A percentile compares a stretch with the other conserved stretches of the same genome.
Evolutionary conservation across 2,329 filamentous ascomycete species (phyloP).

Genomic region (Aquanectria penicillioides): DNA sequence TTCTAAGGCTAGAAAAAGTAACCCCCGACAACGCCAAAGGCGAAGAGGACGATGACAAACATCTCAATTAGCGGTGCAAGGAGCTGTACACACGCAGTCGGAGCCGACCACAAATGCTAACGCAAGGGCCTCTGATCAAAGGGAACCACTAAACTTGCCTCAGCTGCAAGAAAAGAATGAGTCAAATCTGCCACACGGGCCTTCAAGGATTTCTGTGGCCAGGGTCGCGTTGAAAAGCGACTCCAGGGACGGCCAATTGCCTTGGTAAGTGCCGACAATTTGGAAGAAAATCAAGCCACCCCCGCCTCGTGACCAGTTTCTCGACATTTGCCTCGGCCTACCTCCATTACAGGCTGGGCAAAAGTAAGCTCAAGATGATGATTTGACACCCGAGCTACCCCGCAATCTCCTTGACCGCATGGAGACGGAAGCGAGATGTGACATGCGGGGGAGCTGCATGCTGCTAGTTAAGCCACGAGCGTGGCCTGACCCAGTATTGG

Average conservation of each 20-base stretch:
- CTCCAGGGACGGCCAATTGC: slow-evolving; percentile 24
- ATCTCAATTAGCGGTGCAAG: too few relatives aligned
- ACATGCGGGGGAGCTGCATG: slow-evolving; percentile 14
- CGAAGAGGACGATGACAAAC: slow-evolving; percentile 20
- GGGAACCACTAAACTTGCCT: too few relatives aligned
- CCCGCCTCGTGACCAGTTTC: slow-evolving; percentile 20
- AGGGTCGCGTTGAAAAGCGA: neutral
- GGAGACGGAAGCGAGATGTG: slow-evolving; percentile 1
- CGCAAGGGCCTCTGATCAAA: too few relatives aligned
- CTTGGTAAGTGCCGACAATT: slow-evolving; percentile 32
- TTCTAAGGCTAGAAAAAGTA: slow-evolving; percentile 27
- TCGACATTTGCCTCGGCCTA: slow-evolving; percentile 6
- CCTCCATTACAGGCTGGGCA: neutral
- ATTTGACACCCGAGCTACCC: slow-evolving; percentile 18
- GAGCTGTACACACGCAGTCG: too few relatives aligned
- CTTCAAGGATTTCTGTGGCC: too few relatives aligned
- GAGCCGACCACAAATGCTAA: too few relatives aligned
- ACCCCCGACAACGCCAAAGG: too few relatives aligned
- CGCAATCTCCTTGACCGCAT: slow-evolving; percentile 30
- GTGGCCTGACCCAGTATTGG: neutral
- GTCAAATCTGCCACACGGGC: too few relatives aligned
- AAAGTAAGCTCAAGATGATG: neutral
- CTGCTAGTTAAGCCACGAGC: too few relatives aligned
- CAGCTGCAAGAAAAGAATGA: too few relatives aligned
- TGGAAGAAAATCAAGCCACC: slow-evolving; percentile 9